Evolutionary conservation across 2,329 filamentous ascomycete genomes (phyloP).

Genomic region (Geosmithia flava): DNA sequence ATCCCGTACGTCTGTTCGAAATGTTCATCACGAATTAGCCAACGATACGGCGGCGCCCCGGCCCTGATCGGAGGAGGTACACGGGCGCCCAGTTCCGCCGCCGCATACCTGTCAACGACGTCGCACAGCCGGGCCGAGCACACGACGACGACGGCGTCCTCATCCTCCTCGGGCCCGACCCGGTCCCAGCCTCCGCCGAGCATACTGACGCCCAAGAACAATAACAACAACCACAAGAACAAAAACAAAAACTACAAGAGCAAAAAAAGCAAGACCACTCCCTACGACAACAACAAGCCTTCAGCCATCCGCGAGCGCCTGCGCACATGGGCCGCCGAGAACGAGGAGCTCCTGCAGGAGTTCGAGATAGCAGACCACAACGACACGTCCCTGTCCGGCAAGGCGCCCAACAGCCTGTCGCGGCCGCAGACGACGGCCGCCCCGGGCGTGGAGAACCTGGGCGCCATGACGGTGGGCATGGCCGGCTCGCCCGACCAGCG

Average conservation of each 20-base stretch:
- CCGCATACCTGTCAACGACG: neutral
- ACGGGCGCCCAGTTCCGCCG: neutral
- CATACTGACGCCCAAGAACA: neutral
- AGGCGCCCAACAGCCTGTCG: slow-evolving; percentile 16
- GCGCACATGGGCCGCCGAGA: slow-evolving; percentile 25
- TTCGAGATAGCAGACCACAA: slow-evolving; percentile 3
- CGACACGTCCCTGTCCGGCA: slow-evolving; percentile 9
- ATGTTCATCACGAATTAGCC: slow-evolving; percentile 11
- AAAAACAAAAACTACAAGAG: no score
- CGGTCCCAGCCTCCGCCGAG: neutral
- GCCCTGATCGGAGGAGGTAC: neutral
- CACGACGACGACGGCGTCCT: neutral
- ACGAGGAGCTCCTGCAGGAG: slow-evolving; percentile 11
- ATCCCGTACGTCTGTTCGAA: slow-evolving; percentile 19
- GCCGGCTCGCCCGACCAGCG: slow-evolving; percentile 4
- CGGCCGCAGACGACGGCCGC: slow-evolving; percentile 20
- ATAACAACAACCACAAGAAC: no score
- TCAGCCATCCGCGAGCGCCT: slow-evolving; percentile 26
- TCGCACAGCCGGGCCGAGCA: neutral
- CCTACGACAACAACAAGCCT: neutral
- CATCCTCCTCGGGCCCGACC: no score
- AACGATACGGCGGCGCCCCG: neutral
- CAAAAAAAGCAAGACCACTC: neutral
- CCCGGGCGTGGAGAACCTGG: slow-evolving; percentile 16
- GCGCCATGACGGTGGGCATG: slow-evolving; percentile 10